These are phyloP conservation scores for Limnanthes douglasii DNA, from an alignment of 345 rosid species.

Conservation along the genomic window DNA sequence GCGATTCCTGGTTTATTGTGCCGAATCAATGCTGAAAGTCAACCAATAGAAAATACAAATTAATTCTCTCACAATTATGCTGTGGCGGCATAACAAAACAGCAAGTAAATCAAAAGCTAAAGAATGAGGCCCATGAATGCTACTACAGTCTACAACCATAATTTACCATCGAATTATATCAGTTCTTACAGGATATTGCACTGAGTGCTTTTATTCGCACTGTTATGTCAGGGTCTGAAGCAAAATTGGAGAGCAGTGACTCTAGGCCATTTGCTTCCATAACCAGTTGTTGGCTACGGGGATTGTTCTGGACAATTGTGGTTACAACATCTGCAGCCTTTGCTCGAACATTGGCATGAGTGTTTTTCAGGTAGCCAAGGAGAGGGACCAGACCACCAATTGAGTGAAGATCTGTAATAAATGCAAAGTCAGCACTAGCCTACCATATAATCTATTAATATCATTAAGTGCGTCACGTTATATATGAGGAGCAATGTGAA, in stretches of 20 bases:
- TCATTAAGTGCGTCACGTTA: too few species aligned
- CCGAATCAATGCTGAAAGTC: slow-evolving; percentile 55
- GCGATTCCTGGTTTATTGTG: slow-evolving; percentile 67
- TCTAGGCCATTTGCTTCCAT: slow-evolving; percentile 95
- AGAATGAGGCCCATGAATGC: too few species aligned
- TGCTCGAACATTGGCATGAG: slow-evolving; percentile 66
- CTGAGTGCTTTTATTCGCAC: slow-evolving; percentile 75
- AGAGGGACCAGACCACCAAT: slow-evolving; percentile 88
- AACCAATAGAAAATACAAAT: slow-evolving; percentile 4
- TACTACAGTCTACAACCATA: too few species aligned
- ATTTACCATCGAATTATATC: too few species aligned
- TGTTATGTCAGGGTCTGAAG: slow-evolving; percentile 43
- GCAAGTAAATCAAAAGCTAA: background rate
- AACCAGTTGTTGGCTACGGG: slow-evolving; percentile 70
- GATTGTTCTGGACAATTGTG: slow-evolving; percentile 89
- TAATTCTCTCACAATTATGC: slow-evolving; percentile 4
- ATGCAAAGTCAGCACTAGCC: background rate
- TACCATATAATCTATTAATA: too few species aligned
- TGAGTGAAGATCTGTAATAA: slow-evolving; percentile 59
- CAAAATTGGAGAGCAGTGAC: slow-evolving; percentile 50
- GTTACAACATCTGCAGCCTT: slow-evolving; percentile 83
- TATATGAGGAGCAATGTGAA: too few species aligned
- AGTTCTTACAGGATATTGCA: slow-evolving; percentile 82
- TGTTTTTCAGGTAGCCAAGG: slow-evolving; percentile 56
- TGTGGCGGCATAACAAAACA: too few species aligned